These are phyloP conservation scores for Coniochaeta sp. DNA, from an alignment of 2,329 filamentous ascomycete genomes.

Conservation along the genomic window DNA sequence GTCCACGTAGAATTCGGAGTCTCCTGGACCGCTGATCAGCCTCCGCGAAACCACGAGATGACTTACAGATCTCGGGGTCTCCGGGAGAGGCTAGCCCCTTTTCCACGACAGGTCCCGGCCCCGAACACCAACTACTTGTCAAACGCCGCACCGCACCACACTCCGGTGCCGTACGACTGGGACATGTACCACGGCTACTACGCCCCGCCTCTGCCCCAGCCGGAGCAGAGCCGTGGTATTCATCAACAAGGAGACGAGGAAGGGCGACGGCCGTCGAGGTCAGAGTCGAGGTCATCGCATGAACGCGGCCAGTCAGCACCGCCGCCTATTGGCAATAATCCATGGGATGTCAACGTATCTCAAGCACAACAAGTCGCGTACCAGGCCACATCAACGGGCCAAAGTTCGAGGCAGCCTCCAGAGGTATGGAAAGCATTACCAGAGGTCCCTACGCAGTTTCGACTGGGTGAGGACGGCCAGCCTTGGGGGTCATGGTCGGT, in stretches of 20 bases:
- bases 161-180: background rate
- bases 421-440: conserved; percentile 36
- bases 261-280: conserved; percentile 15
- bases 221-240: background rate
- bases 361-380: background rate
- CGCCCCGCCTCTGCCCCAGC: background rate
- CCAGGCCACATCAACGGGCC: conserved; percentile 12
- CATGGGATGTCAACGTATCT: conserved; percentile 30
- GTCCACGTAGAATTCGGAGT: conserved; percentile 45
- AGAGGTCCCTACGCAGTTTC: conserved; percentile 25
- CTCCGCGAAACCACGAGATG: conserved; percentile 34
- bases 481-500: conserved; percentile 35
- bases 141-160: conserved; percentile 8
- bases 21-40: conserved; percentile 36
- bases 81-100: conserved; percentile 31
- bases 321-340: conserved; percentile 36
- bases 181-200: background rate
- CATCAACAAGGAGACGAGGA: conserved; percentile 2
- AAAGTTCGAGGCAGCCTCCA: conserved; percentile 5
- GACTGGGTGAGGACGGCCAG: conserved; percentile 38
- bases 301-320: conserved; percentile 42
- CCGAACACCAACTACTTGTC: conserved; percentile 36
- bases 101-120: conserved; percentile 37
- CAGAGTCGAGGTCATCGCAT: conserved; percentile 21
- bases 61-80: conserved; percentile 39